Percentiles rank a stretch among this genome's conserved stretches.
Conservation (phyloP, 768 basidiomycete genomes). For the Sporobolomyces roseus region DNA sequence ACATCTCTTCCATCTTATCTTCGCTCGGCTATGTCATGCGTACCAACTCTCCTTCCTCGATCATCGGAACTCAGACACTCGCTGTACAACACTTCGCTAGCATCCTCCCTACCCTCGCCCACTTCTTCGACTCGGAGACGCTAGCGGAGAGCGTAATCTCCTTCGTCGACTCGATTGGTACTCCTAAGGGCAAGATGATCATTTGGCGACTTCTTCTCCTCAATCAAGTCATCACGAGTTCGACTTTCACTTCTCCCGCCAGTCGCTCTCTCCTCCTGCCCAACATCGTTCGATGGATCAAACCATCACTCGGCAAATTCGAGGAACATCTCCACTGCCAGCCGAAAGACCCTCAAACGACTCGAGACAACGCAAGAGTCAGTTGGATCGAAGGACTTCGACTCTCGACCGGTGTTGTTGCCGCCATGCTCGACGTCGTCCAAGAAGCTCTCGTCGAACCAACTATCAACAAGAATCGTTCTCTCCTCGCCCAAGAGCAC, state of each 20-base stretch:
- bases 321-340: constrained; percentile 68
- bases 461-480: constrained; percentile 60
- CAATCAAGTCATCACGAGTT: constrained; percentile 81
- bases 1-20: constrained; percentile 67
- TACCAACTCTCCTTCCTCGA: constrained; percentile 67
- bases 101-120: constrained; percentile 78
- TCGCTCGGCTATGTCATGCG: constrained; percentile 89
- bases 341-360: constrained; percentile 63
- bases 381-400: constrained; percentile 85
- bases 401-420: constrained; percentile 82
- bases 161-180: constrained; percentile 77
- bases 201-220: constrained; percentile 94
- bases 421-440: constrained; percentile 83
- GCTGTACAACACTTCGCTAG: constrained; percentile 67
- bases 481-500: constrained; percentile 69
- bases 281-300: constrained; percentile 85
- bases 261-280: constrained; percentile 77
- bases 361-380: constrained; percentile 69
- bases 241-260: constrained; percentile 76
- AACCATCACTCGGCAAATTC: constrained; percentile 86
- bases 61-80: constrained; percentile 77
- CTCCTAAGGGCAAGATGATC: constrained; percentile 76
- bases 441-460: constrained; percentile 74
- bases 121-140: constrained; percentile 74
- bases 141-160: constrained; percentile 79